phyloP scores from a whole-genome alignment of 306 rosid genomes.

The Rosa lucieae region DNA sequence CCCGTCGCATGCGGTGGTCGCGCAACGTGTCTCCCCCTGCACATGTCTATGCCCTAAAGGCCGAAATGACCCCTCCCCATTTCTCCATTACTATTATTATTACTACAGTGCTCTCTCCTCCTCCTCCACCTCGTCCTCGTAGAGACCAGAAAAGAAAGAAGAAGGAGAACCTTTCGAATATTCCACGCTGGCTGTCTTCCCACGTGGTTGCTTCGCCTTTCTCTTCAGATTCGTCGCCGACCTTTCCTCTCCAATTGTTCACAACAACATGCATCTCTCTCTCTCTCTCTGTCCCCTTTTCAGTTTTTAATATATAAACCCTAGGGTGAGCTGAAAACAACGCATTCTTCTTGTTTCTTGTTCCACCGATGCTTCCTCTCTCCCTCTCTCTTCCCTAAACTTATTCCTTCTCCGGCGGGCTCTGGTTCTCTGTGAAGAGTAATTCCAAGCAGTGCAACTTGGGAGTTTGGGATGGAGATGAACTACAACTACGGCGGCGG shows the following conservation, averaged over 20 bases:
- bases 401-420: constrained; percentile 5
- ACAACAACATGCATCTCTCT: background rate
- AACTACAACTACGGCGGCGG: constrained; percentile 12
- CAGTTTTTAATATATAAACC: background rate
- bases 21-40: constrained; percentile 33
- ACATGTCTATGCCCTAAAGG: constrained; percentile 5
- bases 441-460: background rate
- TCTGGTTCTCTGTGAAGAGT: background rate
- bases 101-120: background rate
- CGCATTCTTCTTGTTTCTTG: constrained; percentile 14
- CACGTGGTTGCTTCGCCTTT: constrained; percentile 31
- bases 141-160: background rate
- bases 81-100: background rate
- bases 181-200: constrained; percentile 17
- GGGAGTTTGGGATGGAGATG: constrained; percentile 15
- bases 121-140: background rate
- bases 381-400: background rate
- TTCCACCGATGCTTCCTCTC: background rate
- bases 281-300: background rate
- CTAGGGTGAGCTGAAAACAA: constrained; percentile 1
- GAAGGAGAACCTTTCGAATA: constrained; percentile 15
- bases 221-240: constrained; percentile 56
- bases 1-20: constrained; percentile 40
- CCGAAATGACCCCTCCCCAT: background rate
- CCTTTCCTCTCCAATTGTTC: constrained; percentile 50